Base-by-base conservation (phyloP, 768 basidiomycete genomes). In the Myochromella boudieri region DNA sequence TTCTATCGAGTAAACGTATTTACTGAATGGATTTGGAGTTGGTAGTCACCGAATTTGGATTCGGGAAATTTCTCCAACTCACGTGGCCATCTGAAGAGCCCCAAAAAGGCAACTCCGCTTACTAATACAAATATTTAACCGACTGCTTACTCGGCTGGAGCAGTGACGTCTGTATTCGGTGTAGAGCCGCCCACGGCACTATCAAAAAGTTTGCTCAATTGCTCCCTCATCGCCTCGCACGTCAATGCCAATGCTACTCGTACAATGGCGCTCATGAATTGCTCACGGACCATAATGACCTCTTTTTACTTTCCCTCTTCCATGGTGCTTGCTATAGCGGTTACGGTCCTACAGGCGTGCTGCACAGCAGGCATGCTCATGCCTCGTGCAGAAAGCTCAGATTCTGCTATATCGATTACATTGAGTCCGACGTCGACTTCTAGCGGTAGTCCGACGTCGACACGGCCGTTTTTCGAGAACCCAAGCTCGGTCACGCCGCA, bases 391-490 rank as follows among this genome's bases (percentile, higher is more conserved):
- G 39, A 14, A 29, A n/a, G n/a, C n/a, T 40, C 42, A 25, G 21
- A 51, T 3, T 28, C 43, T 34, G 27, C 46, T 9, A 48, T 44
- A 11, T n/a, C 53, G 4, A 48, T 42, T n/a, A 1, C 39, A 34
- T 3, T 11, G 1, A 51, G 27, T 12, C 20, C 44, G 27, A 53
- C 44, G n/a, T 12, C 40, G n/a, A 37, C 43, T 20, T 28, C 31
- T 9, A 49, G 20, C 17, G 37, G 11, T 33, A 18, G 3, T 26
- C 4, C 44, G 15, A 46, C 52, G 7, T 42, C 49, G 4, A 48
- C 48, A 5, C 51, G 47, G 6, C 62, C 65, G 5, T 62, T 60
- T 22, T 65, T 63, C 37, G 59, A 59, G 7, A 60, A 64, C 32
- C 63, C 63, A 7, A 57, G 42, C 22, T 46, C 49, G 3, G 33